Evolutionary conservation across 768 basidiomycete genomes (phyloP), one percentile per base, ranked within the genome.

Genomic region (Termitomyces sp.): DNA sequence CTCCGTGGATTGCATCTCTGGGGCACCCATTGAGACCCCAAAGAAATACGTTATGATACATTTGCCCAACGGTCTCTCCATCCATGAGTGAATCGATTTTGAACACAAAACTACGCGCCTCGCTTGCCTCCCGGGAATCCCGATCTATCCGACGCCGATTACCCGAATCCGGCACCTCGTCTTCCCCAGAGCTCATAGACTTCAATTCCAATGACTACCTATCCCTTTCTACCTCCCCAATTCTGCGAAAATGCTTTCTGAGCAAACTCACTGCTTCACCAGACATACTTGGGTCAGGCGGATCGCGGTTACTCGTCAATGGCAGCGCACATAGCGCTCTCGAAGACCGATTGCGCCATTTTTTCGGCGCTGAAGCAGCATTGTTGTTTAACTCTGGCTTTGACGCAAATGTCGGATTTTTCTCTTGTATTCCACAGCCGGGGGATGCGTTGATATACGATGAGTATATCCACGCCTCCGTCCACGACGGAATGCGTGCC

Each of bases 191-290:
- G 56, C 62, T 78, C 26, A 73, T 80, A 55, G 91, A 94, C 68
- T 93, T 93, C 71, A 88, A 81, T n/a, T 90, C 93, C 3, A 97
- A 96, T 71, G 93, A 97, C 72, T 97, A 95, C 72, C 88, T 97
- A 55, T 93, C 93, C 0, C 79, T 97, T 28, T 77, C 93, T 1
- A 70, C 75, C 20, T 91, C 86, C 2, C 65, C 78, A 1, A 61
- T 64, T 20, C 78, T 95, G 13, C 86, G 88, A 32, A 55, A 70
- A 0, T 75, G 72, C 9, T 89, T 93, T 67, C 78, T 95, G 36
- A 35, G 65, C 3, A 79, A 82, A 56, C 79, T 91, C 13, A 63
- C 70, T 3, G 52, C 57, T 0, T 75, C 80, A 0, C 83, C 79
- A n/a, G 73, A 79, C 26, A 79, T 95, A 50, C 81, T 95, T 30